Base-by-base conservation (phyloP, 2,329 filamentous ascomycete species). In the Dothideomycetes sp. region DNA sequence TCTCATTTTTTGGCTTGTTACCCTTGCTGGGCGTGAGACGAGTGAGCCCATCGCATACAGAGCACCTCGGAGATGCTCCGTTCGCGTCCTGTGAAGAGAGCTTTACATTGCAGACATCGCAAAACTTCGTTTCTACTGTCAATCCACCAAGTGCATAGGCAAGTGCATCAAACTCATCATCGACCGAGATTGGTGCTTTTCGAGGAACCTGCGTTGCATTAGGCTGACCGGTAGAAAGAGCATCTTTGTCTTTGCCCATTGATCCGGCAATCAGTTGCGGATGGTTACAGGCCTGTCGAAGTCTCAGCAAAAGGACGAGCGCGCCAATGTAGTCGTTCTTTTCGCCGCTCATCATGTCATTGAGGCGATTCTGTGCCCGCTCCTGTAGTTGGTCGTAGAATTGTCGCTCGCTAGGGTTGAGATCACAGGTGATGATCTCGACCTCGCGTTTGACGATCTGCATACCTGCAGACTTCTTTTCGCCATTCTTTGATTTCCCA, bases 271-370 rank as follows among this genome's bases (percentile, higher is more conserved):
- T 81, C 34, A 98, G 70, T 48, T 86, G 81, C 0, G 88, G 87
- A 57, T 98, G 91, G 54, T 98, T 94, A 60, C 91, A 98, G 15
- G 87, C 84, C 59, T 98, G 91, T 44, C 91, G 75, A 44, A 98
- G 69, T 30, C 91, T 80, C 41, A 98, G 67, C n/a, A 98, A 74
- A 45, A 98, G 67, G 10, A 94, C 88, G 54, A 98, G 76, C 14
- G 91, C 91, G 52, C 87, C 93, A 43, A 93, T 89, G 56, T 96
- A 96, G 64, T 87, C 93, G 38, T 88, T 67, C 54, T 84, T 79
- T 19, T 70, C 77, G 5, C 77, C 79, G 37, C 75, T 77, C 79
- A 94, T 88, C 82, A 96, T 93, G 57, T 79, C 76, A 52, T 93
- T 79, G 37, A 98, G 73, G 51, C 84, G 87, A 55, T 80, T 78